Percentiles rank a stretch among this genome's conserved stretches.
These are phyloP conservation scores for Aquilaria malaccensis DNA, from an alignment of 345 rosid genomes.

Conservation along the genomic window DNA sequence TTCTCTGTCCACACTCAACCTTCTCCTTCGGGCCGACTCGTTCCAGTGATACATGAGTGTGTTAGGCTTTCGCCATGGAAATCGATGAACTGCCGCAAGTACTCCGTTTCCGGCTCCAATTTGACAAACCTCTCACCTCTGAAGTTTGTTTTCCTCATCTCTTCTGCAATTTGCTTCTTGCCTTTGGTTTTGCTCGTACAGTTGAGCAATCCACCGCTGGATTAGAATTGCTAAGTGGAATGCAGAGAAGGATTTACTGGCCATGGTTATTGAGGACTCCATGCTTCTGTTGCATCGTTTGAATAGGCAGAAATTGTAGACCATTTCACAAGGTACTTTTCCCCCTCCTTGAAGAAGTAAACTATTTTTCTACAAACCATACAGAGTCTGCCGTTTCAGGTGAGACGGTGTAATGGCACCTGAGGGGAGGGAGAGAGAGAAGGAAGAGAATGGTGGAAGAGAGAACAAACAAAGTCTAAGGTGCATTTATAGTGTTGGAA, in stretches of 20 bases:
- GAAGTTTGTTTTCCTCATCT: conserved; percentile 34
- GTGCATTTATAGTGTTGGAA: too few relatives aligned
- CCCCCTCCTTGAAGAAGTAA: background rate
- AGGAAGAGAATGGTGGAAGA: too few relatives aligned
- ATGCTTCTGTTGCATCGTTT: conserved; percentile 73
- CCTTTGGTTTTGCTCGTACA: background rate
- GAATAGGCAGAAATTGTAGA: conserved; percentile 95
- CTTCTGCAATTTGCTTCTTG: background rate
- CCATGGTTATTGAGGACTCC: conserved; percentile 75
- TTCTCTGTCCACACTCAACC: too few relatives aligned
- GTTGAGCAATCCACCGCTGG: conserved; percentile 14
- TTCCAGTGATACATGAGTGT: background rate
- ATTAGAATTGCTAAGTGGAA: conserved; percentile 78
- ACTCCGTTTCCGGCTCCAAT: conserved; percentile 80
- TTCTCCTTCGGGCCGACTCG: too few relatives aligned
- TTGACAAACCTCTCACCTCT: conserved; percentile 74
- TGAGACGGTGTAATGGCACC: too few relatives aligned
- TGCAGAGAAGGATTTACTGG: conserved; percentile 78
- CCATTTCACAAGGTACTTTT: conserved; percentile 49
- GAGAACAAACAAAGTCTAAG: too few relatives aligned
- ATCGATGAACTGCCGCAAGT: conserved; percentile 45
- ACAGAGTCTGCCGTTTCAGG: too few relatives aligned
- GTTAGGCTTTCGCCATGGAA: conserved; percentile 41
- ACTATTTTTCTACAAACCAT: background rate
- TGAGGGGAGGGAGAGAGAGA: too few relatives aligned